A percentile compares a stretch with the other conserved stretches of the same genome.
phyloP scores from a whole-genome alignment of 352 stramenopile genomes.

The Globisporangium spiculum region DNA sequence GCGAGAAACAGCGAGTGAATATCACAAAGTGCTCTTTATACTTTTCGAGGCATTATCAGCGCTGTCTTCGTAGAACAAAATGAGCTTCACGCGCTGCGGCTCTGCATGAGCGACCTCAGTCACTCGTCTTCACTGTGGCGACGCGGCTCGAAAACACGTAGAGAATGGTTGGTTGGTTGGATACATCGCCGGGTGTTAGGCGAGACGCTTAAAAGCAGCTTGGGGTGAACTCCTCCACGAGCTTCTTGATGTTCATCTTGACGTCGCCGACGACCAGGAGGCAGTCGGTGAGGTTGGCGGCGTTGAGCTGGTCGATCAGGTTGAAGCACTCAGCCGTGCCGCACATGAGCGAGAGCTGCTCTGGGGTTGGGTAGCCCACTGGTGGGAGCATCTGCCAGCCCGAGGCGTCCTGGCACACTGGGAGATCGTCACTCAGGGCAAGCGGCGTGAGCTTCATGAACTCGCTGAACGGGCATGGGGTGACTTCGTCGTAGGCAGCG shows the following conservation, averaged over 20 bases:
- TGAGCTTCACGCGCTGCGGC: not conserved
- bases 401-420: not conserved
- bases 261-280: not conserved
- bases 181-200: not conserved
- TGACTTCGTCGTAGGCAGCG: conserved; percentile 12
- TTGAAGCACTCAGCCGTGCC: not conserved
- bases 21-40: not conserved
- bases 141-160: not conserved
- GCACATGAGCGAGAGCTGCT: not conserved
- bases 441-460: conserved; percentile 5
- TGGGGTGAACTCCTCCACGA: not conserved
- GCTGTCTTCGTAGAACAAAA: not conserved
- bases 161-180: not conserved
- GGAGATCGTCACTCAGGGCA: not conserved
- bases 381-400: not conserved
- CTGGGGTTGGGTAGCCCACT: not conserved
- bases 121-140: not conserved
- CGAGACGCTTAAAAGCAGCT: not conserved
- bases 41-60: not conserved
- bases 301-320: not conserved
- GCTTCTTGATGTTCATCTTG: not conserved
- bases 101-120: not conserved
- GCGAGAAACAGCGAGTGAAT: not conserved
- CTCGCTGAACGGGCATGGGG: conserved; percentile 5
- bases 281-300: not conserved